Evolutionary conservation across 768 basidiomycete species (phyloP), one percentile per base, ranked within the genome.

Genomic region (Lactarius psammicola): DNA sequence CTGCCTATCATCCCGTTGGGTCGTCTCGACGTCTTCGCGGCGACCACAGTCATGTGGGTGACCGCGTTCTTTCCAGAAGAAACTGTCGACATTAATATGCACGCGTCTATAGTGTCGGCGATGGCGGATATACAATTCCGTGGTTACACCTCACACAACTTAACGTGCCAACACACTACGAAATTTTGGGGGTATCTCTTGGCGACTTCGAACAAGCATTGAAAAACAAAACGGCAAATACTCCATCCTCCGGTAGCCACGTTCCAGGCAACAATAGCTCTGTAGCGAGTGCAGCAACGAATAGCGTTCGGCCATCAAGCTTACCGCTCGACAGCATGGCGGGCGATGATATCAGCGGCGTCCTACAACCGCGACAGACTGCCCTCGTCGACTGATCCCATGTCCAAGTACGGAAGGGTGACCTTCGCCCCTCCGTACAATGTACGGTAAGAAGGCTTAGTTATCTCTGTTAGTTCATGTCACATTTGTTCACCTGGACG

Each of bases 121-220:
- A 76, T 17, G 80, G 81, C 23, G 86, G 87, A 20, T 90, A 90
- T 70, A 76, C 78, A 64, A 73, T 89, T 51, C 88, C 88, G 13
- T 89, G 86, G 87, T 74, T 89, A 66, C 80, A 87, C 59, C 77
- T 89, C 58, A 73, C 77, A 38, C 86, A 88, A 73, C 75, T 74
- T 46, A 69, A 72, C 54, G 86, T 88, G 8, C 80, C 85, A 17
- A 84, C 86, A 34, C 66, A 72, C 10, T 89, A 88, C 67, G 62
- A 61, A 30, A 31, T 64, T 5, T 30, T 18, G 17, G 56, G 62
- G 4, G 13, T 56, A 15, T 36, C 55, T 17, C 57, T 36, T 40
- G 33, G 11, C 60, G 70, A 30, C 28, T 31, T 54, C 23, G 68
- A 30, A 68, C 64, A 34, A 11, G 58, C 68, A 20, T 31, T 26